phyloP scores from a whole-genome alignment of 2,329 filamentous ascomycete genomes.

The Torrubiella hemipterigena region DNA sequence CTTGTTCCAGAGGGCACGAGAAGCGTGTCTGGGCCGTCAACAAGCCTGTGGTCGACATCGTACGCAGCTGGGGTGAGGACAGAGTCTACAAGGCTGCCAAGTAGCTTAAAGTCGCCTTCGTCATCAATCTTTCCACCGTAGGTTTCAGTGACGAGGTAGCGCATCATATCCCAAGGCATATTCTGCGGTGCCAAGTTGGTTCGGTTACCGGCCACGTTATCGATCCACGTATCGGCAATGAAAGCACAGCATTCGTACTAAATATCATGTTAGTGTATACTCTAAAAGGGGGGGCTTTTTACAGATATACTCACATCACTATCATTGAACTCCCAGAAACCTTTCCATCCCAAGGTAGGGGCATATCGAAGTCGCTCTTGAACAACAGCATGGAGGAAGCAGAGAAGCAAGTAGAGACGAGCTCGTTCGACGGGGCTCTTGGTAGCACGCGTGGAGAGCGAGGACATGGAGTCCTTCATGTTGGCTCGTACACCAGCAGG shows the following conservation, averaged over 20 bases:
- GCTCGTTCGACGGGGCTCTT: slow-evolving; percentile 85
- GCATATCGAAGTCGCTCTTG: slow-evolving; percentile 93
- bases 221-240: slow-evolving; percentile 92
- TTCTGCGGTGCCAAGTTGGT: slow-evolving; percentile 90
- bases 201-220: slow-evolving; percentile 67
- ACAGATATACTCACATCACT: slow-evolving; percentile 67
- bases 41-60: slow-evolving; percentile 82
- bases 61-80: slow-evolving; percentile 83
- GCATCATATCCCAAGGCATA: slow-evolving; percentile 93
- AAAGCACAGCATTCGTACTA: slow-evolving; percentile 95
- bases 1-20: slow-evolving; percentile 69
- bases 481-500: slow-evolving; percentile 93
- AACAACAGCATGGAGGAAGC: slow-evolving; percentile 89
- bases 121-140: slow-evolving; percentile 98
- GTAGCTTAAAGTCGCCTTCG: slow-evolving; percentile 65
- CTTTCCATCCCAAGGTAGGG: slow-evolving; percentile 90
- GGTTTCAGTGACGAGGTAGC: slow-evolving; percentile 80
- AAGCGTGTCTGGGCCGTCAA: slow-evolving; percentile 55
- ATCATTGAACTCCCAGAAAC: slow-evolving; percentile 99
- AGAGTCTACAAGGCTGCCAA: slow-evolving; percentile 60
- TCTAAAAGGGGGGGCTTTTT: too few relatives aligned
- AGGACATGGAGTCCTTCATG: slow-evolving; percentile 94
- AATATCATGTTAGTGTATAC: slow-evolving; percentile 7
- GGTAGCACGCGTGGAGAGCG: slow-evolving; percentile 60
- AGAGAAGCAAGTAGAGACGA: slow-evolving; percentile 79